Evolutionary conservation across 2,329 filamentous ascomycete genomes (phyloP), one percentile per base, ranked within the genome.

Genomic region (Beauveria rudraprayagi): DNA sequence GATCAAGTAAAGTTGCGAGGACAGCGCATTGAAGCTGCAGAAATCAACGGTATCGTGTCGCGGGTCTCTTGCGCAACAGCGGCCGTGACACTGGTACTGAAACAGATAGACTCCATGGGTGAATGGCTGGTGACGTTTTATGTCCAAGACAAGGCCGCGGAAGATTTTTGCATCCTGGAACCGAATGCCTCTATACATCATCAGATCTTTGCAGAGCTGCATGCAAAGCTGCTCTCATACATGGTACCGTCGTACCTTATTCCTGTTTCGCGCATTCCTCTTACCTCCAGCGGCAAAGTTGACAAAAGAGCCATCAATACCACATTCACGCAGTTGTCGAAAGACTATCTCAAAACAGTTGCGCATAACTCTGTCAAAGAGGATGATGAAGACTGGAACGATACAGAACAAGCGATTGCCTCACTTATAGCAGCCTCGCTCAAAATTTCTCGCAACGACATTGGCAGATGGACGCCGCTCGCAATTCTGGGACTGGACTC

Each of bases 1-100:
- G 88, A 89, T 63, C 90, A 95, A 71, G 79, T 94, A 60, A 96
- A 95, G 70, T 79, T 96, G 10, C 83, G 90, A 50, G 91, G 92
- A 0, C 89, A 93, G 65, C 79, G 89, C 50, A 86, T 96, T 44
- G 91, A 96, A 69, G 80, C 92, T 11, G 83, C 83, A 1, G 91
- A 95, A 69, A 88, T 96, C 60, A 88, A 85, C 61, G 81, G 81
- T 17, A 75, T 80, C 17, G 72, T 92, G 14, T 76, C 88, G 1
- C 75, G 78, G 14, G 79, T 78, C 9, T 67, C 69, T 0, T 65
- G 76, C 17, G 82, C 88, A 0, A 70, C 75, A n/a, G 83, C 90
- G 61, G 90, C 87, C 55, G 76, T 83, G 3, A 88, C 86, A 0
- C 69, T 92, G 7, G 73, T 91, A 8, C 68, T 87, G 34, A 74